Evolutionary conservation across 768 basidiomycete genomes (phyloP), one percentile per base, ranked within the genome.

Genomic region (Kwoniella europaea): DNA sequence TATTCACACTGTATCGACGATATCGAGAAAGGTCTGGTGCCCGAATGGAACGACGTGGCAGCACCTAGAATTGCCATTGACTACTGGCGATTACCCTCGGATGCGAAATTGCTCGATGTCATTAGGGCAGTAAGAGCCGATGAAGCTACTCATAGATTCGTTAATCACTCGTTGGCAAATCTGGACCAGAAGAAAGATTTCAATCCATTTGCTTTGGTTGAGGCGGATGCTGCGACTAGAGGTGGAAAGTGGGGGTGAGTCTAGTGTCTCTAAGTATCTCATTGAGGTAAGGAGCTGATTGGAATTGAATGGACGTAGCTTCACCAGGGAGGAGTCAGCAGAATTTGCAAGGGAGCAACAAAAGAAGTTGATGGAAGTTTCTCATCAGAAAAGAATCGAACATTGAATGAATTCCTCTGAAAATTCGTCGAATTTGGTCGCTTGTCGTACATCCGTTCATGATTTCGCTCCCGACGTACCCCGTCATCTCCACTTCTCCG

Each of bases 151-250:
- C 95, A 98, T 79, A 87, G 85, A 61, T 98, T 98, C 78, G 93
- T 96, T 73, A 98, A 98, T 84, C 96, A 98, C 85, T 92, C 91
- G 68, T 86, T 98, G 44, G 96, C 94, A 3, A 94, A 94, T 84
- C 86, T 99, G 61, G 85, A 92, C 73, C 86, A 87, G 41, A 82
- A 87, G 43, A 88, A 88, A 44, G 96, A 98, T 82, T 89, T 93
- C 75, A 97, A 95, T 72, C 85, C 85, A 1, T 84, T 85, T 72
- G 84, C 93, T 16, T 84, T 97, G 29, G 88, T 90, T 24, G 95
- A 98, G 79, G 93, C 95, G 15, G 88, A 91, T 72, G 95, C 96
- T 88, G 86, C 88, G 75, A 85, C 89, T 58, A 93, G 94, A 81
- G 96, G 96, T 13, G 87, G 85, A 60, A 89, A 88, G 59, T 85